Evolutionary conservation across 2,329 filamentous ascomycete species (phyloP), one percentile per base, ranked within the genome.

Genomic region (Neofusicoccum parvum): DNA sequence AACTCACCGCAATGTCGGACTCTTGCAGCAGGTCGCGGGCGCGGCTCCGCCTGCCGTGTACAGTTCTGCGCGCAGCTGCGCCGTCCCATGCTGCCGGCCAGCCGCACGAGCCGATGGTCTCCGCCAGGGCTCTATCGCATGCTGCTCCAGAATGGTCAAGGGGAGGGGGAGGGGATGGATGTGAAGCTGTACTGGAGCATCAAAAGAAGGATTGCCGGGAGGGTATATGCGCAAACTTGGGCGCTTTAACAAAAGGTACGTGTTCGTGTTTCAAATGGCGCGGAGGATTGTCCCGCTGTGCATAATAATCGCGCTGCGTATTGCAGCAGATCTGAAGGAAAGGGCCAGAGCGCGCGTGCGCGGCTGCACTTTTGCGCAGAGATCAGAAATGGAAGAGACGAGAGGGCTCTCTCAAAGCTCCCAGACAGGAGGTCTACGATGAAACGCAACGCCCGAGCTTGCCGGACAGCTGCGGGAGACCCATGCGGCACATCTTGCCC

Each of bases 281-380:
- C 54, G 39, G 54, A 59, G 54, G 54, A 59, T 59, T 59, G 27
- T 45, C 54, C 54, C 54, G 54, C 54, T 59, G 54, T 59, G 54
- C 54, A 59, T 46, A 46, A 45, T 59, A 59, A 59, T 43, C 41
- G 39, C 54, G 54, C 54, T 45, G 54, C n/a, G 39, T 59, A 59
- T 59, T 59, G 23, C 54, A 46, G 39, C 54, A 59, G 39, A 59
- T 59, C 39, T 46, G 17, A 59, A 20, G 54, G 54, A 46, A 59
- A 46, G 45, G 23, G 39, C 37, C 20, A 45, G 15, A 59, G 54
- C 34, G 36, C 50, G 50, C 36, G 50, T 27, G 50, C 39, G 39
- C 39, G 39, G 17, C 27, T 46, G 23, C 37, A 39, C 14, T 12
- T n/a, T 17, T 23, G n/a, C 9, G 15, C 41, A 34, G 23, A 45